Evolutionary conservation across 768 basidiomycete species (phyloP).

Genomic region (Hysterangium stoloniferum): DNA sequence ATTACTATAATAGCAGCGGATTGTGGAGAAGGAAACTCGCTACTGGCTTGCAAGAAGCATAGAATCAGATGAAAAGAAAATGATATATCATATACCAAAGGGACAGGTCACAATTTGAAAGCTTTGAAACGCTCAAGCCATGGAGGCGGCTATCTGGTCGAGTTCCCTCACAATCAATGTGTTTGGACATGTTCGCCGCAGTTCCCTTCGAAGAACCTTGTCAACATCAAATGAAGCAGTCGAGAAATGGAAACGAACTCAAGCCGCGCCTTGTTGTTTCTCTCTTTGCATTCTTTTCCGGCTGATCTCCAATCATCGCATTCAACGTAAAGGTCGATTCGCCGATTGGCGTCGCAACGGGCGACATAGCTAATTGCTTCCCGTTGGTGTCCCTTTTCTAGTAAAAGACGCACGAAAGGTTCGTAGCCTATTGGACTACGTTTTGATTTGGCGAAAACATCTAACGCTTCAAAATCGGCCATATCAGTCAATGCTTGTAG

Average conservation of each 20-base stretch:
- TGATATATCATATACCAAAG: no score
- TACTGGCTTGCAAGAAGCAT: no score
- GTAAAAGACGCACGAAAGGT: slow-evolving; percentile 73
- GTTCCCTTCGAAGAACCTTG: slow-evolving; percentile 43
- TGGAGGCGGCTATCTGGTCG: slow-evolving; percentile 51
- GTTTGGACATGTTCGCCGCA: slow-evolving; percentile 71
- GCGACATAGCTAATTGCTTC: slow-evolving; percentile 75
- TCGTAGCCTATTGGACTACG: slow-evolving; percentile 96
- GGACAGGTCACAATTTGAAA: background rate
- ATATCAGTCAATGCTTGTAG: slow-evolving; percentile 72
- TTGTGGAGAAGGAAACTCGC: no score
- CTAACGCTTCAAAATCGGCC: slow-evolving; percentile 81
- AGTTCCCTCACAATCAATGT: slow-evolving; percentile 73
- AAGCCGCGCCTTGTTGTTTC: slow-evolving; percentile 74
- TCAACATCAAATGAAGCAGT: slow-evolving; percentile 7
- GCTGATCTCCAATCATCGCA: slow-evolving; percentile 90
- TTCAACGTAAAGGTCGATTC: slow-evolving; percentile 81
- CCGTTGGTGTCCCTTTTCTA: slow-evolving; percentile 62
- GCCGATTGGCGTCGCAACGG: slow-evolving; percentile 74
- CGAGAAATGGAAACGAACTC: slow-evolving; percentile 52
- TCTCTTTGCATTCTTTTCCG: slow-evolving; percentile 83
- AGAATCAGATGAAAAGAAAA: no score
- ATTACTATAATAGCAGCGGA: no score
- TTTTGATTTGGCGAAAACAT: slow-evolving; percentile 77
- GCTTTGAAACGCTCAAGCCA: slow-evolving; percentile 47